Evolutionary conservation across 2,329 filamentous ascomycete genomes (phyloP), one percentile per base, ranked within the genome.

Genomic region (Botrytis aclada): DNA sequence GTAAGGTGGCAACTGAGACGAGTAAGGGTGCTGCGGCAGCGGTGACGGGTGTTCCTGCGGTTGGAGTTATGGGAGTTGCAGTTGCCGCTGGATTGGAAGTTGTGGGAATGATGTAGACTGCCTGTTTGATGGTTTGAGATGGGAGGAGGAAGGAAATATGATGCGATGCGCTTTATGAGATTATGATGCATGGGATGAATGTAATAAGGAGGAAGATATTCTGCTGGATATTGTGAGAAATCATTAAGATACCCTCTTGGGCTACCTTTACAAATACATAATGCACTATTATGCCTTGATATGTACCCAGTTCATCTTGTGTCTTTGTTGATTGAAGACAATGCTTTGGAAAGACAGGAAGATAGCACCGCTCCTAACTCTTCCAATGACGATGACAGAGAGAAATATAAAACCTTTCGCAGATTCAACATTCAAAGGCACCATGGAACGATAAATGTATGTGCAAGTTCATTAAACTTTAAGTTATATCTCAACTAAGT

Each of bases 1-100:
- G 61, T 8, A 78, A 75, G 72, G 70, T 79, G 18, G 65, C 77
- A 14, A 77, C 74, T 16, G 65, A 72, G 25, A 76, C 73, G 14
- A 76, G 72, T 43, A 75, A 45, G 10, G 71, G 43, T 2, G 74
- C 56, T 37, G 76, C 67, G 1, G 72, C 71, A 3, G 72, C 71
- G 4, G 73, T 71, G 2, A 74, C 66, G 22, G 72, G 72, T 9
- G 32, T 22, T 5, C 43, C 60, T 4, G 69, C 34, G 6, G 65
- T 76, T 18, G 75, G 73, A 20, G 75, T 70, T 5, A 51, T 74
- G 25, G 75, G 73, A 29, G 65, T 75, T 37, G 75, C 69, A 34
- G 34, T 75, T 25, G 67, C 51, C 32, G 67, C 32, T 7, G 71
- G 51, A 20, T 62, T 74, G 65, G 60, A 45, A 14, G 66, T 34